Evolutionary conservation across 2,329 filamentous ascomycete species (phyloP).

Genomic region (Calycina herbarum): DNA sequence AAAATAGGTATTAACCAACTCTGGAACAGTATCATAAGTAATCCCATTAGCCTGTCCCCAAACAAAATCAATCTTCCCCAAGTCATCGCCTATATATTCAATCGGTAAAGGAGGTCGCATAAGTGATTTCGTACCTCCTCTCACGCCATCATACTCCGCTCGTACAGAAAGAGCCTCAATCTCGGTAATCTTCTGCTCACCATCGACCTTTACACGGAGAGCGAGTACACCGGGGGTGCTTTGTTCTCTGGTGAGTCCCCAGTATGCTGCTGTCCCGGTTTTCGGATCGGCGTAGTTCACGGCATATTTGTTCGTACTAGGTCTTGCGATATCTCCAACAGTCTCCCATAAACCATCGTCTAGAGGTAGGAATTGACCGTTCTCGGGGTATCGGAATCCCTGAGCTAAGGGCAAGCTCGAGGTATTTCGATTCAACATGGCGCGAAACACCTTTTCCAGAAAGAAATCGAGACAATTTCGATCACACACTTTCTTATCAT

Average conservation of each 20-base stretch:
- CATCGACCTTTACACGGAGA: constrained; percentile 10
- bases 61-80: background rate
- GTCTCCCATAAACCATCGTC: constrained; percentile 12
- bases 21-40: background rate
- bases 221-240: constrained; percentile 12
- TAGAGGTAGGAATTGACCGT: constrained; percentile 11
- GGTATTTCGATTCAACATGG: constrained; percentile 7
- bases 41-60: background rate
- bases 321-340: background rate
- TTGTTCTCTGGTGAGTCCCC: constrained; percentile 15
- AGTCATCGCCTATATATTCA: constrained; percentile 7
- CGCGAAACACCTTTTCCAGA: constrained; percentile 9
- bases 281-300: constrained; percentile 10
- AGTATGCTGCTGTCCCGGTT: constrained; percentile 11
- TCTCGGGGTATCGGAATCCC: constrained; percentile 12
- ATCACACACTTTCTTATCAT: background rate
- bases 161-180: constrained; percentile 14
- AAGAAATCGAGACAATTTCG: constrained; percentile 3
- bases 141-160: constrained; percentile 6
- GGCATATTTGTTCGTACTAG: background rate
- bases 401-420: constrained; percentile 6
- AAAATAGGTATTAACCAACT: constrained; percentile 3
- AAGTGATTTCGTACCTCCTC: constrained; percentile 11
- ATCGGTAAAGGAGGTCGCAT: constrained; percentile 15
- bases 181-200: background rate